phyloP scores from a whole-genome alignment of 495 filamentous ascomycete genomes.

The Usnea hakonensis region DNA sequence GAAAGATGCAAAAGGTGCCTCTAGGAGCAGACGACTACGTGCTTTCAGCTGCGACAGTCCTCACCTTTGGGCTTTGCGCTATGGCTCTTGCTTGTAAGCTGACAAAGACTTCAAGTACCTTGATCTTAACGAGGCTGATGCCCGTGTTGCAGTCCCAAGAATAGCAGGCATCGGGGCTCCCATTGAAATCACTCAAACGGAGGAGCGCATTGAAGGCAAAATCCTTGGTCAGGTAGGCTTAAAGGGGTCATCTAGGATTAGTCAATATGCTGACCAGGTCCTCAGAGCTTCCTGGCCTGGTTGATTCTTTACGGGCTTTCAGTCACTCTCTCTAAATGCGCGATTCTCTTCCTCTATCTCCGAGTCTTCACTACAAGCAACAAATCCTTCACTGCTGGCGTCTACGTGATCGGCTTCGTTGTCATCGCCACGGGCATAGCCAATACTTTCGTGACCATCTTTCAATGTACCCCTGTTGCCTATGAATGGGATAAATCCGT shows the following conservation, averaged over 20 bases:
- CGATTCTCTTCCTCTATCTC: conserved; percentile 36
- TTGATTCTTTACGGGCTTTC: conserved; percentile 30
- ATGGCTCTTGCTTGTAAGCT: conserved; percentile 21
- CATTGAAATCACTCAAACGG: neutral
- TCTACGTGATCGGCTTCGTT: conserved; percentile 16
- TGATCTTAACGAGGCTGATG: neutral
- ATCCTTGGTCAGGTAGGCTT: conserved; percentile 3
- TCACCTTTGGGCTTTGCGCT: conserved; percentile 18
- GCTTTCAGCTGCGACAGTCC: conserved; percentile 24
- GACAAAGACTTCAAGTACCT: neutral
- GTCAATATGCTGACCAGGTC: neutral
- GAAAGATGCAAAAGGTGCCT: conserved; percentile 23
- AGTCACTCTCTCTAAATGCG: conserved; percentile 32
- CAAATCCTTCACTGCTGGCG: conserved; percentile 27
- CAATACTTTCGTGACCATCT: conserved; percentile 20
- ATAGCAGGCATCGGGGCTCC: conserved; percentile 3
- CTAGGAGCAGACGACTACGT: conserved; percentile 30
- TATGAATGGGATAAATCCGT: conserved; percentile 21
- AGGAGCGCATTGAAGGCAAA: neutral
- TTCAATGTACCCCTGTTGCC: conserved; percentile 23
- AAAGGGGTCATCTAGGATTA: neutral
- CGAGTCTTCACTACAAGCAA: conserved; percentile 30
- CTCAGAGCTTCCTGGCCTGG: conserved; percentile 18
- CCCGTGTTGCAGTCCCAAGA: conserved; percentile 8
- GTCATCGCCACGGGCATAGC: conserved; percentile 20